These are phyloP conservation scores for Papiliotrema laurentii DNA, from an alignment of 1,284 basidiomycete genomes.

Conservation along the genomic window DNA sequence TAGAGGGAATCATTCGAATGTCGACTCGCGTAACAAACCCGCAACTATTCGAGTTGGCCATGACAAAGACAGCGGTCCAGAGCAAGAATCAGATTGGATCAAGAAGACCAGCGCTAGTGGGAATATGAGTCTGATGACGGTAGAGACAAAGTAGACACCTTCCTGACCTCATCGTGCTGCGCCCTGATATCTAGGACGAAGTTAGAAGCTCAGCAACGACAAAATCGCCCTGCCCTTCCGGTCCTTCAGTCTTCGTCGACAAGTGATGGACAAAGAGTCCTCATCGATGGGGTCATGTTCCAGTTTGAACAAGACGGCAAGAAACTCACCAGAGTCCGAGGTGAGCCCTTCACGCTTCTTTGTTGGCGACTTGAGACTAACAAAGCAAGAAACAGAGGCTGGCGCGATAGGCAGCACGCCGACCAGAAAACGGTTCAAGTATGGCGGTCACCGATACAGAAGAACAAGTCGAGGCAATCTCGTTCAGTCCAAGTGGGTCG, in stretches of 20 bases:
- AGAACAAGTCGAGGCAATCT: conserved; percentile 49
- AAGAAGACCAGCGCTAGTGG: conserved; percentile 38
- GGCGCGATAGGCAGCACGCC: conserved; percentile 10
- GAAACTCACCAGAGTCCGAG: conserved; percentile 49
- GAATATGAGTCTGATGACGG: conserved; percentile 48
- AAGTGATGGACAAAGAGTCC: conserved; percentile 40
- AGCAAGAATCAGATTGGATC: conserved; percentile 23
- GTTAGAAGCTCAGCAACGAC: conserved; percentile 6
- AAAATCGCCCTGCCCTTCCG: conserved; percentile 28
- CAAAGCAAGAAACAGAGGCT: neutral
- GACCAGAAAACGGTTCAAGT: conserved; percentile 31
- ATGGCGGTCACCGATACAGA: conserved; percentile 45
- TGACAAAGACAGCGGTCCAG: too few species aligned
- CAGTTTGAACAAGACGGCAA: conserved; percentile 52
- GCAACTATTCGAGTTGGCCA: too few species aligned
- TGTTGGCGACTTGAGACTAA: too few species aligned
- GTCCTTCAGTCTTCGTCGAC: conserved; percentile 26
- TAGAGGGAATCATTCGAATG: conserved; percentile 3
- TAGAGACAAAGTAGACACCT: conserved; percentile 37
- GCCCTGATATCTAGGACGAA: neutral
- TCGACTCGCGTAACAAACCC: too few species aligned
- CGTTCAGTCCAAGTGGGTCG: conserved; percentile 28
- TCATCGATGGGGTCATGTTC: conserved; percentile 53
- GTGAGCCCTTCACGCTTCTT: conserved; percentile 19
- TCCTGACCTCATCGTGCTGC: neutral